Evolutionary conservation across 139 green algal species (phyloP).

Genomic region (Coelastrella sp.): DNA sequence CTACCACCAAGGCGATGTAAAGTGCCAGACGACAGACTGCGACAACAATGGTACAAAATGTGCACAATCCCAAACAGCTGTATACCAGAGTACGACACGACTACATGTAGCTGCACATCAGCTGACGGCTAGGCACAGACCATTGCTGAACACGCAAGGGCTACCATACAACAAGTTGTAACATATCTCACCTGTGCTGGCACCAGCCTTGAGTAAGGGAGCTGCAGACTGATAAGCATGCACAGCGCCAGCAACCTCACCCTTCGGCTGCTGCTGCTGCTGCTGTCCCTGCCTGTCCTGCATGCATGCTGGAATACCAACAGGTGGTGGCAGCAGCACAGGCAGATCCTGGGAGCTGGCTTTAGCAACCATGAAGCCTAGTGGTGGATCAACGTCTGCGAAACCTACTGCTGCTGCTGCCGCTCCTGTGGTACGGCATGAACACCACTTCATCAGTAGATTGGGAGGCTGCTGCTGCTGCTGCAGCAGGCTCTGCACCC

Average conservation of each 20-base stretch:
- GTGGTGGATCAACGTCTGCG: not conserved
- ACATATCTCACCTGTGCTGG: slow-evolving; percentile 4
- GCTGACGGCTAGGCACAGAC: not conserved
- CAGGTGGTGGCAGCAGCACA: slow-evolving; percentile 32
- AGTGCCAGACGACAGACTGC: too few relatives aligned
- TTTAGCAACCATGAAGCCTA: slow-evolving; percentile 44
- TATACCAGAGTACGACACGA: not conserved
- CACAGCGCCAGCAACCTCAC: not conserved
- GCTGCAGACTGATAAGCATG: not conserved
- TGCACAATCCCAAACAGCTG: too few relatives aligned
- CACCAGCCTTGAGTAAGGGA: slow-evolving; percentile 43
- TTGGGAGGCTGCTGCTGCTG: not conserved
- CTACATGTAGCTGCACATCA: not conserved
- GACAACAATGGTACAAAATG: too few relatives aligned
- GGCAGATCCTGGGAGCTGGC: slow-evolving; percentile 12
- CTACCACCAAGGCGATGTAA: too few relatives aligned
- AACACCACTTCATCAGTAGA: slow-evolving; percentile 39
- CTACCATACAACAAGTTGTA: not conserved
- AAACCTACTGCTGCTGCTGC: not conserved
- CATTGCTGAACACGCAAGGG: too few relatives aligned
- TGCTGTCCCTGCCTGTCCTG: slow-evolving; percentile 10
- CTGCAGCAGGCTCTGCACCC: not conserved
- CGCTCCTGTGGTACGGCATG: slow-evolving; percentile 13
- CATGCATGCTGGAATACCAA: slow-evolving; percentile 37
- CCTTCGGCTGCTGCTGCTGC: slow-evolving; percentile 33